Base-by-base conservation (phyloP, 306 rosid species). In the Urtica urens region DNA sequence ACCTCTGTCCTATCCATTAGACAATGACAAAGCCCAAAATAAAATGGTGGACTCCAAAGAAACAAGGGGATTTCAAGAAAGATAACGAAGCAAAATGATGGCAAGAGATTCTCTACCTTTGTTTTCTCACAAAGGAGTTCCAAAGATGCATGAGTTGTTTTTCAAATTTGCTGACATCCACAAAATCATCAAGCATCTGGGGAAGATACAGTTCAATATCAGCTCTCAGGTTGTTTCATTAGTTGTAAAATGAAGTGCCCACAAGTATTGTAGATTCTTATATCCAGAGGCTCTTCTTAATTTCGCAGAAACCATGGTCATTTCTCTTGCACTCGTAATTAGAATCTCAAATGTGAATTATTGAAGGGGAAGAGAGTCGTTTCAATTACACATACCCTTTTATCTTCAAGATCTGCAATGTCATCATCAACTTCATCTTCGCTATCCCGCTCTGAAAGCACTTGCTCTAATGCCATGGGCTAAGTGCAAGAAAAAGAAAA, bases 171-270 rank as follows among this genome's bases (percentile, higher is more conserved):
- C 81, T 74, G 68, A 90, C 99, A 72, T 90, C 99, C 65, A 90
- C 99, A 72, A 90, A 90, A 77, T 90, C 99, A 57, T 90, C 99
- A 47, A 90, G 99, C 99, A 90, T 90, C 99, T 90, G 25, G 86
- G 68, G 70, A 64, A 57, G 58, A 53, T 47, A 64, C 28, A 60
- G 46, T 44, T 57, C 37, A 27, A 30, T 61, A 52, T 72, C 71
- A 62, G 48, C 48, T 46, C 58, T 49, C 10, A 3, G 40, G 35
- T 48, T 16, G 46, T 25, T n/a, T n/a, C n/a, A n/a, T n/a, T n/a
- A n/a, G n/a, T n/a, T n/a, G n/a, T n/a, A n/a, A n/a, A n/a, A n/a
- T n/a, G n/a, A n/a, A n/a, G n/a, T n/a, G n/a, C n/a, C n/a, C n/a
- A n/a, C n/a, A n/a, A n/a, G n/a, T n/a, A n/a, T n/a, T n/a, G n/a